phyloP scores from a whole-genome alignment of 495 filamentous ascomycete species.

The Ramalina peruviana region DNA sequence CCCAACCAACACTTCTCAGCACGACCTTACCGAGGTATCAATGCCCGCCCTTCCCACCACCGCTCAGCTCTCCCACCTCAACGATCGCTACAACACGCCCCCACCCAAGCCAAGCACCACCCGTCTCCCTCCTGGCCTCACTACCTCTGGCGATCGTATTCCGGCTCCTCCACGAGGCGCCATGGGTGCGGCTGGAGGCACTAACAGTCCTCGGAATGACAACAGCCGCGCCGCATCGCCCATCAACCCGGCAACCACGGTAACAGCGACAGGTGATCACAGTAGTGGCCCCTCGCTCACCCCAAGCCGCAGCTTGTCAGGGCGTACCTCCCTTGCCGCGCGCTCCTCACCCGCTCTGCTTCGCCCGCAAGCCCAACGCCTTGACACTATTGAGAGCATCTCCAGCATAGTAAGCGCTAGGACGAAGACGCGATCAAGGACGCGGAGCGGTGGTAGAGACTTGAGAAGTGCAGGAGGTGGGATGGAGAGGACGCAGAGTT shows the following conservation, averaged over 20 bases:
- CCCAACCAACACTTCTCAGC: neutral
- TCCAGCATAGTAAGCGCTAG: constrained; percentile 7
- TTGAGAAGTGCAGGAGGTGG: constrained; percentile 23
- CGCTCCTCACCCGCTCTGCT: constrained; percentile 19
- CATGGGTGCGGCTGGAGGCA: constrained; percentile 21
- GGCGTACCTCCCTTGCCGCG: constrained; percentile 6
- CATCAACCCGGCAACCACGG: constrained; percentile 11
- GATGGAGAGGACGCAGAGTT: constrained; percentile 27
- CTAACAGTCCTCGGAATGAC: neutral
- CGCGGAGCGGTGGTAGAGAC: constrained; percentile 19
- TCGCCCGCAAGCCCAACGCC: constrained; percentile 30
- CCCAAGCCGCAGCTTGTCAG: neutral
- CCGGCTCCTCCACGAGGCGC: constrained; percentile 15
- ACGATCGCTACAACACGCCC: constrained; percentile 15
- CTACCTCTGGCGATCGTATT: constrained; percentile 6
- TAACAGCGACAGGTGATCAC: neutral
- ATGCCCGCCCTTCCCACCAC: constrained; percentile 13
- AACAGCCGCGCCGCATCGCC: too few species aligned
- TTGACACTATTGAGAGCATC: constrained; percentile 36
- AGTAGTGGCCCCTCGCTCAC: constrained; percentile 18
- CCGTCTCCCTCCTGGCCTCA: constrained; percentile 6
- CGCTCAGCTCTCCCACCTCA: constrained; percentile 16
- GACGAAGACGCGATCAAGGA: constrained; percentile 8
- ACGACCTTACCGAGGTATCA: neutral
- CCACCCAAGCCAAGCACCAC: neutral